These are phyloP conservation scores for Haematococcus sp. DNA, from an alignment of 139 green algal genomes.

Conservation along the genomic window DNA sequence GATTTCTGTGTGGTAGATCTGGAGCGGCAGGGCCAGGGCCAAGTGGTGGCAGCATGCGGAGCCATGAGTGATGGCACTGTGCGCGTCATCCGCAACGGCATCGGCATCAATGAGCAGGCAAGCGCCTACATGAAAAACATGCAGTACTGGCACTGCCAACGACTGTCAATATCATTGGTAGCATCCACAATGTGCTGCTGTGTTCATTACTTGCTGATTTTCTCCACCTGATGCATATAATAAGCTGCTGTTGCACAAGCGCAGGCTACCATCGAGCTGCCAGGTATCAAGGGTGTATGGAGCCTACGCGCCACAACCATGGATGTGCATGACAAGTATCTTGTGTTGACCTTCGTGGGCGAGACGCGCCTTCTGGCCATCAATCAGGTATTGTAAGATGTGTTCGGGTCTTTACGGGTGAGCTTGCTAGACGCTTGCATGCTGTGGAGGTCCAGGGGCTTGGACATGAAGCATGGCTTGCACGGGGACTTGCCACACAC, in stretches of 20 bases:
- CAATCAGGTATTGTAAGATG: too few relatives aligned
- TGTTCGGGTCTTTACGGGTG: too few relatives aligned
- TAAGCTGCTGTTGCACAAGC: neutral
- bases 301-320: constrained; percentile 60
- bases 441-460: too few relatives aligned
- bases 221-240: neutral
- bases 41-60: constrained; percentile 90
- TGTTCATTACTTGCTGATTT: neutral
- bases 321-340: constrained; percentile 76
- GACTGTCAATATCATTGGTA: too few relatives aligned
- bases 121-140: constrained; percentile 55
- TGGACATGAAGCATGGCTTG: too few relatives aligned
- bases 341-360: constrained; percentile 93
- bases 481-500: too few relatives aligned
- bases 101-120: constrained; percentile 94
- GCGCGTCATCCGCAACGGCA: constrained; percentile 93
- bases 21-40: constrained; percentile 92
- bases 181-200: neutral
- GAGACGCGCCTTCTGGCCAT: constrained; percentile 77
- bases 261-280: constrained; percentile 59
- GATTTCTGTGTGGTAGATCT: constrained; percentile 94
- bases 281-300: constrained; percentile 84
- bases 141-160: too few relatives aligned
- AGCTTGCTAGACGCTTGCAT: neutral
- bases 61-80: constrained; percentile 72